Evolutionary conservation across 345 rosid genomes (phyloP), one percentile per base, ranked within the genome.

Genomic region (Cardamine chenopodiifolia): DNA sequence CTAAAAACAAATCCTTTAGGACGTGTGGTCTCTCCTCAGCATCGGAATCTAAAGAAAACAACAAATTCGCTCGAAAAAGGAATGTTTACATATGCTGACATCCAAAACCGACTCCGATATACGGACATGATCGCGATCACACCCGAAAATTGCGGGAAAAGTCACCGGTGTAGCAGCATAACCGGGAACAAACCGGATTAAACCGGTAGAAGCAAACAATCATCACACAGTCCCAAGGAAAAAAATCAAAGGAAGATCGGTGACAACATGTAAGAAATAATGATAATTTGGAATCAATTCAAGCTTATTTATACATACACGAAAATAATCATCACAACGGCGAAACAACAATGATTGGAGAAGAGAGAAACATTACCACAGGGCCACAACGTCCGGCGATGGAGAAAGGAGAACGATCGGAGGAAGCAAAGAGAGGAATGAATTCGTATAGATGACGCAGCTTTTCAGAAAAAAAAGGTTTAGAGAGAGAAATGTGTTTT

Each of bases 361-460:
- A 70, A 76, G 15, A 3, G n/a, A 64, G 56, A 54, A 63, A 65
- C 48, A 40, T 57, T 77, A 77, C 80, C 80, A 55, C 8, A n/a
- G n/a, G n/a, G n/a, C n/a, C n/a, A n/a, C 2, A 39, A 52, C 72
- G 66, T 35, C 15, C 26, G 55, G 58, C 39, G 80, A 62, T 35
- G 42, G 40, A 5, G n/a, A n/a, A n/a, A 39, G 25, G 48, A 37
- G 35, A 76, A 6, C 44, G 66, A 64, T 55, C 66, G 47, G 70
- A 34, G 66, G 57, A 75, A 62, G 35, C 74, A 50, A 68, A 75
- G 75, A 76, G 34, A 45, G 26, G 65, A 35, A 77, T 18, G 67
- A 20, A 50, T 40, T 68, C 64, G 79, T 61, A 68, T 0, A 62
- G 58, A 69, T 42, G 52, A 76, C 75, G 65, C 75, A 62, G 39